Evolutionary conservation across 768 basidiomycete species (phyloP), one percentile per base, ranked within the genome.

Genomic region (Paxillus ammoniavirescens): DNA sequence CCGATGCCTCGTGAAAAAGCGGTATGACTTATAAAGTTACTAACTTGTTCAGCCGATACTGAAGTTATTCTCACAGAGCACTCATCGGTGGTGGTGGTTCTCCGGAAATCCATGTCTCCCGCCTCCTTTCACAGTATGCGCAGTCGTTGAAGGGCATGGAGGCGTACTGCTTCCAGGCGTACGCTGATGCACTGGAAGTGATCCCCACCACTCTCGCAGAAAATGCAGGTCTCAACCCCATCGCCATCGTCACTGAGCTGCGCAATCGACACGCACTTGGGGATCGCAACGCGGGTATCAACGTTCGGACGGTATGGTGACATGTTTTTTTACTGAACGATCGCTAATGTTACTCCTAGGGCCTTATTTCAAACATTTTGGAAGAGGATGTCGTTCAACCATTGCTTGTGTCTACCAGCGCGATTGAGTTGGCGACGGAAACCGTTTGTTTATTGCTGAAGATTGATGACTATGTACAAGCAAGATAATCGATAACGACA

Each of bases 321-420:
- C 8, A 15, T 44, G 49, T 8, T 28, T 6, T 6, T 9, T 41
- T 30, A 21, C 15, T 4, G 13, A 35, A 45, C 33, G 49, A 18
- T 43, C 31, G 42, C 26, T 62, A 18, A 70, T 28, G 44, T 33
- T 38, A 14, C 36, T 46, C 45, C 30, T 60, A 95, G 93, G 96
- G 97, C 12, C 78, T 96, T 63, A 96, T 99, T 63, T 95, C 93
- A 23, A 97, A 99, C 73, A 98, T 99, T 58, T 67, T 96, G 31
- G 96, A 98, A 69, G 97, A 99, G 71, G 93, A 97, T 58, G 97
- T 98, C 14, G 88, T 98, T 4, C 97, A 98, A 70, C 97, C 95
- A 31, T 75, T 99, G 53, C 75, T 98, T 45, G 97, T 99, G 14
- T 88, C 91, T 15, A 98, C 97, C 26, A 95, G 92, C 60, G 97